These are phyloP conservation scores for Penicillium subrubescens DNA, from an alignment of 495 filamentous ascomycete species.

Conservation along the genomic window DNA sequence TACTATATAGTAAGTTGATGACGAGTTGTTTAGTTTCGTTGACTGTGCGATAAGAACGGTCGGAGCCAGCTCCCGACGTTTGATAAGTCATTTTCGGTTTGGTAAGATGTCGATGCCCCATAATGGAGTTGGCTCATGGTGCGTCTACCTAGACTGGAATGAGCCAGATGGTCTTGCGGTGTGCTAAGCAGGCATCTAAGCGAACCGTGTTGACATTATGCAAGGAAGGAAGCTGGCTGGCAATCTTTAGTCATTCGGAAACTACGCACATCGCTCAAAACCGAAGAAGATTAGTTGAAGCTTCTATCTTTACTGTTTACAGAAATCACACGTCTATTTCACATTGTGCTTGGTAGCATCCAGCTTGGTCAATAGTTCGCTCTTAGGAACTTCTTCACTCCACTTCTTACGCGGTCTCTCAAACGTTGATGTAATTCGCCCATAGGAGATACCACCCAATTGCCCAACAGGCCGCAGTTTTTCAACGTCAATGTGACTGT, in stretches of 20 bases:
- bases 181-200: no score
- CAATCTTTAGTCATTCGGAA: not conserved
- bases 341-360: conserved; percentile 33
- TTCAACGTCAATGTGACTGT: conserved; percentile 68
- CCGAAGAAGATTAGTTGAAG: not conserved
- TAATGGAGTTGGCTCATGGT: no score
- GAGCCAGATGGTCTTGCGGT: no score
- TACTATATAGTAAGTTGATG: not conserved
- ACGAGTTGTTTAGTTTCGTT: not conserved
- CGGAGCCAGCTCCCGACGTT: not conserved
- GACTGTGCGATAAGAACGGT: not conserved
- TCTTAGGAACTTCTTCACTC: conserved; percentile 50
- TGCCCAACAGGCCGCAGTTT: conserved; percentile 69
- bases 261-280: not conserved
- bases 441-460: conserved; percentile 81
- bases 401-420: conserved; percentile 73
- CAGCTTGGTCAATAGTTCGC: conserved; percentile 40
- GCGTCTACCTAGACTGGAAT: no score
- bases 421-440: conserved; percentile 59
- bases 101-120: no score
- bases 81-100: not conserved
- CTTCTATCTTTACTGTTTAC: not conserved
- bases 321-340: not conserved
- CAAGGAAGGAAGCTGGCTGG: no score
- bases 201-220: no score